Conservation (phyloP, 192 early-diverging fungal species). For the Entomortierella chlamydospora region DNA sequence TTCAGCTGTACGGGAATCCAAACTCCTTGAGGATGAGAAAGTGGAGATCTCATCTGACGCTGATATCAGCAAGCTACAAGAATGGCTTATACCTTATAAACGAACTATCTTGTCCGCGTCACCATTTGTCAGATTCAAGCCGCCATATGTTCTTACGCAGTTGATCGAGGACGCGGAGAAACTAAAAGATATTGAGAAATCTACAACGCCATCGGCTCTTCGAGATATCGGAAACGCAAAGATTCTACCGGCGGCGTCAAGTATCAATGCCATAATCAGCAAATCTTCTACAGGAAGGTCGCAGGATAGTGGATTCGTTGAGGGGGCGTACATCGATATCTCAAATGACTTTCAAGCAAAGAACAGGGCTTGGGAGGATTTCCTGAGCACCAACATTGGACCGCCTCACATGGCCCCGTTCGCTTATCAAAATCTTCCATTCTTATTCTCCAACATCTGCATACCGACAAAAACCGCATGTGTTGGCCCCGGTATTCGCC, state of each 20-base stretch:
- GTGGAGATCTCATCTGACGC: slow-evolving; percentile 40
- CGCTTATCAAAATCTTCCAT: slow-evolving; percentile 79
- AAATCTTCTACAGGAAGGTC: slow-evolving; percentile 46
- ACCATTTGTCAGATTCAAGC: slow-evolving; percentile 86
- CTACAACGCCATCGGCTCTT: slow-evolving; percentile 17
- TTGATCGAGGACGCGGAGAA: slow-evolving; percentile 71
- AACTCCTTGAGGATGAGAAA: slow-evolving; percentile 18
- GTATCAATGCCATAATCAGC: slow-evolving; percentile 20
- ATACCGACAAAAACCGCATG: slow-evolving; percentile 72
- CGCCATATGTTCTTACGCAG: slow-evolving; percentile 81
- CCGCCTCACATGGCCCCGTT: slow-evolving; percentile 70
- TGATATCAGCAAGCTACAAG: slow-evolving; percentile 41
- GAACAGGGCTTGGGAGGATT: slow-evolving; percentile 63
- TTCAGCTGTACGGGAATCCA: slow-evolving; percentile 33
- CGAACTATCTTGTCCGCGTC: slow-evolving; percentile 88
- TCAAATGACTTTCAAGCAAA: slow-evolving; percentile 57
- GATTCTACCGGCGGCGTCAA: slow-evolving; percentile 19
- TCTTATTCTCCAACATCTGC: slow-evolving; percentile 78
- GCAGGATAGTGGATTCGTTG: slow-evolving; percentile 53
- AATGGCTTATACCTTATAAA: slow-evolving; percentile 69
- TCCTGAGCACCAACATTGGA: slow-evolving; percentile 67
- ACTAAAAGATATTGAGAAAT: slow-evolving; percentile 51
- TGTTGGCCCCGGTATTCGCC: slow-evolving; percentile 76
- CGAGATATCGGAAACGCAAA: slow-evolving; percentile 48
- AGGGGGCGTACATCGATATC: slow-evolving; percentile 58